Conservation (phyloP, 495 filamentous ascomycete species). For the Chaetomium cochliodes region DNA sequence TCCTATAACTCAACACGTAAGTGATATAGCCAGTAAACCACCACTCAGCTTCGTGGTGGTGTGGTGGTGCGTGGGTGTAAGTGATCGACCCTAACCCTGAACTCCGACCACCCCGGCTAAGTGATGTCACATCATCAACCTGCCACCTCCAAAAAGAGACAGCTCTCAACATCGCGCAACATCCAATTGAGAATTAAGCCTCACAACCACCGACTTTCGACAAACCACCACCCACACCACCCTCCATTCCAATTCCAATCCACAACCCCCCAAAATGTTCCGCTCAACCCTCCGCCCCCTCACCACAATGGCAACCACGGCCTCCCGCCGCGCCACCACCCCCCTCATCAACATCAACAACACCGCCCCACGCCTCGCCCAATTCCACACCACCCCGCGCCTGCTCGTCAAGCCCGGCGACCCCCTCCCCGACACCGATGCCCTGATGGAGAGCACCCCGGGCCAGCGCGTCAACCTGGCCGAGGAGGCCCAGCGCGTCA, state of each 20-base stretch:
- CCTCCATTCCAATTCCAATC: neutral
- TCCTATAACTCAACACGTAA: no score
- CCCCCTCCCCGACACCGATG: slow-evolving; percentile 58
- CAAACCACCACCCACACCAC: neutral
- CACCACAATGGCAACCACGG: neutral
- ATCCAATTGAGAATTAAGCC: slow-evolving; percentile 9
- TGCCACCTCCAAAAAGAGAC: neutral
- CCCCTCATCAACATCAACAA: neutral
- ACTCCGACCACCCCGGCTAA: neutral
- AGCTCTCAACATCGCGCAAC: neutral
- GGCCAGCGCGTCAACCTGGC: slow-evolving; percentile 86
- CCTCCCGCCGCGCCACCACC: neutral
- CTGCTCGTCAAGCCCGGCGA: slow-evolving; percentile 60
- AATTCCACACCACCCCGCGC: slow-evolving; percentile 55
- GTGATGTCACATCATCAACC: slow-evolving; percentile 4
- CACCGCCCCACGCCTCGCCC: slow-evolving; percentile 16
- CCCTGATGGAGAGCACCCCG: slow-evolving; percentile 60
- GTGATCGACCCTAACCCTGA: neutral
- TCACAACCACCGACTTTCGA: neutral
- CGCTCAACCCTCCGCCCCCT: slow-evolving; percentile 11
- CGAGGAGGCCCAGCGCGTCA: slow-evolving; percentile 63
- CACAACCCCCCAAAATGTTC: slow-evolving; percentile 14
- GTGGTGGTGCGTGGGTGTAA: neutral
- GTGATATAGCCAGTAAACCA: no score
- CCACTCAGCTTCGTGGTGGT: no score